Conservation (phyloP, 768 basidiomycete genomes). For the Serpula lacrymans region DNA sequence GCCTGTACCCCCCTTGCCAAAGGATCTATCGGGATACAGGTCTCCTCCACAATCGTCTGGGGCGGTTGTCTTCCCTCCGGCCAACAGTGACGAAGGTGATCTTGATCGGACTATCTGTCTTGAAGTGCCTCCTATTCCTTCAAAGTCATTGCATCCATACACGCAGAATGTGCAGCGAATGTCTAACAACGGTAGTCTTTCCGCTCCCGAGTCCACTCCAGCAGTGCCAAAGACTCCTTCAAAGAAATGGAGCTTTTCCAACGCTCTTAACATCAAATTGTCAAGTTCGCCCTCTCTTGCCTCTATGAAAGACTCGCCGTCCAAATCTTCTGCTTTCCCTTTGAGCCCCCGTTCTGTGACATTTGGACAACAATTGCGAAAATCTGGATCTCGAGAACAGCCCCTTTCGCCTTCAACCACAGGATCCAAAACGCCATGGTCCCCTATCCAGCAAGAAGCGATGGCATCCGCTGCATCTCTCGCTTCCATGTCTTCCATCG, state of each 20-base stretch:
- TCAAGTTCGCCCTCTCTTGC: slow-evolving; percentile 62
- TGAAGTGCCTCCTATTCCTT: slow-evolving; percentile 42
- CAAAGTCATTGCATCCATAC: slow-evolving; percentile 25
- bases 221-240: slow-evolving; percentile 71
- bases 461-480: slow-evolving; percentile 79
- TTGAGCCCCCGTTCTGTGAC: slow-evolving; percentile 66
- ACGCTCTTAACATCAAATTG: slow-evolving; percentile 73
- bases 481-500: slow-evolving; percentile 69
- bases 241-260: slow-evolving; percentile 98
- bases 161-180: slow-evolving; percentile 38
- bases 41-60: slow-evolving; percentile 64
- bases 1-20: slow-evolving; percentile 89
- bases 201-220: slow-evolving; percentile 42
- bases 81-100: slow-evolving; percentile 42
- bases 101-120: slow-evolving; percentile 46
- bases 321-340: slow-evolving; percentile 52
- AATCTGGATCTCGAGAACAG: slow-evolving; percentile 67
- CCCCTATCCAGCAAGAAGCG: slow-evolving; percentile 67
- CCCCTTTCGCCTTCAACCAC: slow-evolving; percentile 39
- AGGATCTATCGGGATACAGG: slow-evolving; percentile 78
- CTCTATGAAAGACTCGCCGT: slow-evolving; percentile 40
- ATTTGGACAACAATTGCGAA: slow-evolving; percentile 65
- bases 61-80: slow-evolving; percentile 47
- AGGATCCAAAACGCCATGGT: slow-evolving; percentile 53
- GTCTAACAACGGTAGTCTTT: slow-evolving; percentile 32